Conservation (phyloP, 306 rosid species). For the Prunus mongolica region DNA sequence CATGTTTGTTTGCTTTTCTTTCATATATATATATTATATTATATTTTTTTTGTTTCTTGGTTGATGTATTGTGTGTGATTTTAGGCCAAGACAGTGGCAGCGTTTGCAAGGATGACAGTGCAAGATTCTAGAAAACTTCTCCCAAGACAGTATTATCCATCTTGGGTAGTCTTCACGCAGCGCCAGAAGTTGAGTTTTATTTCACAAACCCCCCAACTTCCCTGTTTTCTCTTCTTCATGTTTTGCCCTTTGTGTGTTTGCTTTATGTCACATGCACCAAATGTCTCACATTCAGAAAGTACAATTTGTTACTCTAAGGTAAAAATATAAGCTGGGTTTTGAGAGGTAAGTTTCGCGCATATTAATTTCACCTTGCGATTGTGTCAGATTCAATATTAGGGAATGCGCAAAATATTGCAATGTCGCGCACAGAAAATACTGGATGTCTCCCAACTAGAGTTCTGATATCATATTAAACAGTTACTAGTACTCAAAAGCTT, state of each 20-base stretch:
- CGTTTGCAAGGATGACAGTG: conserved; percentile 81
- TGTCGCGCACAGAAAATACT: not conserved
- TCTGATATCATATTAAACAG: not conserved
- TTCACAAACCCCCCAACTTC: not conserved
- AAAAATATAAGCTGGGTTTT: not conserved
- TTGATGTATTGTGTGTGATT: not conserved
- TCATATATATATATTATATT: not conserved
- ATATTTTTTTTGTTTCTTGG: not conserved
- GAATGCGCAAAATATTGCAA: not conserved
- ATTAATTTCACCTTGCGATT: not conserved
- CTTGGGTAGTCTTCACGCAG: conserved; percentile 76
- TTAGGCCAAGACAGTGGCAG: conserved; percentile 70
- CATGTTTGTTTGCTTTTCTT: not conserved
- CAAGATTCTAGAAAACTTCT: conserved; percentile 74
- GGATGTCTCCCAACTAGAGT: not conserved
- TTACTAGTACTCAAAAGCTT: not conserved
- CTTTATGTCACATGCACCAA: not conserved
- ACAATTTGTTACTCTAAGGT: not conserved
- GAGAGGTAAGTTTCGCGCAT: not conserved
- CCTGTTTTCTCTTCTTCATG: not conserved
- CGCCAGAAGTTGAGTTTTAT: conserved; percentile 74
- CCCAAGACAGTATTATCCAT: conserved; percentile 56
- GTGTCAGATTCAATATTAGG: not conserved
- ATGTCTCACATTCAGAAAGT: not conserved
- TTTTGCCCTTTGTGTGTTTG: not conserved